Evolutionary conservation across 23 red algal species (phyloP).

Genomic region (Cyanidioschyzon merolae): DNA sequence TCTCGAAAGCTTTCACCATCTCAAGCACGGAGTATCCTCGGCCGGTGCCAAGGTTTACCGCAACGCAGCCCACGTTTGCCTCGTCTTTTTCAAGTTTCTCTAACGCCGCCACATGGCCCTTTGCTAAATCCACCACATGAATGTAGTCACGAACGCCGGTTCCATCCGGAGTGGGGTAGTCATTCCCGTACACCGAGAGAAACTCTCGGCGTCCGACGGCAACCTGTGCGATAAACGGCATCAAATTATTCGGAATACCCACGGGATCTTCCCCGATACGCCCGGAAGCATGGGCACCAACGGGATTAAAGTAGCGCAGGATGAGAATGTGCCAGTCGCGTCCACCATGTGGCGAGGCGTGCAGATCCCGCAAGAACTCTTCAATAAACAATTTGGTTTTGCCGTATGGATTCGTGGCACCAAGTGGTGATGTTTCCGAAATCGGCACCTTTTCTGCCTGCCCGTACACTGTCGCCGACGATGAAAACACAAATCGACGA

Average conservation of each 20-base stretch:
- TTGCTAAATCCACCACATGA: conserved; percentile 95
- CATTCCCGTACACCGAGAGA: conserved; percentile 83
- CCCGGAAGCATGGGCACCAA: conserved; percentile 74
- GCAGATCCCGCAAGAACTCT: conserved; percentile 80
- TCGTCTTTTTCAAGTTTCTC: conserved; percentile 38
- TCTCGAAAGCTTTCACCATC: conserved; percentile 79
- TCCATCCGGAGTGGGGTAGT: conserved; percentile 91
- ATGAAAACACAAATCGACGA: conserved; percentile 97
- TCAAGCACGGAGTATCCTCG: conserved; percentile 71
- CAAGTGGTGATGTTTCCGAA: conserved; percentile 54
- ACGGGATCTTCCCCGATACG: conserved; percentile 88
- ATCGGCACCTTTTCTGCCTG: conserved; percentile 82
- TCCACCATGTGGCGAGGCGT: conserved; percentile 32
- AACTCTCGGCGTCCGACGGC: conserved; percentile 73
- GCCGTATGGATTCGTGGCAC: conserved; percentile 96
- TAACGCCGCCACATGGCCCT: conserved; percentile 90
- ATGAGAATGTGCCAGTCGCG: conserved; percentile 73
- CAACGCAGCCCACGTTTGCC: conserved; percentile 47
- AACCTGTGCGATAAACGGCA: conserved; percentile 99
- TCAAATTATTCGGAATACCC: conserved; percentile 97
- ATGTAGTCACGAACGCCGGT: conserved; percentile 99
- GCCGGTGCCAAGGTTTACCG: conserved; percentile 92
- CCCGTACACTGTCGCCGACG: conserved; percentile 97
- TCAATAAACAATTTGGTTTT: conserved; percentile 99
- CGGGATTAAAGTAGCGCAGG: conserved; percentile 99